Evolutionary conservation across 257 asterid genomes (phyloP).

Genomic region (Lycium barbarum): DNA sequence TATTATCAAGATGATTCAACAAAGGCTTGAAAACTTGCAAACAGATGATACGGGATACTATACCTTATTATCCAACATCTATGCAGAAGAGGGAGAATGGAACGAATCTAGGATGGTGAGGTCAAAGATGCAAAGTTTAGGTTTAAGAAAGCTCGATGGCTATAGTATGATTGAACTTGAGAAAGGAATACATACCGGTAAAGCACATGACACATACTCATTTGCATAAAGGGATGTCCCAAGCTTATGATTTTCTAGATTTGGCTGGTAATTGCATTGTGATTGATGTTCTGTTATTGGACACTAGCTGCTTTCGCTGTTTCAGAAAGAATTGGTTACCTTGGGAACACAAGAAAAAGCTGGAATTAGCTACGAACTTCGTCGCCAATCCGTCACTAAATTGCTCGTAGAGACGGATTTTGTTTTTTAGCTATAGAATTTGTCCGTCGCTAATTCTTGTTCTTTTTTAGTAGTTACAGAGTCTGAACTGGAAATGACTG

Average conservation of each 20-base stretch:
- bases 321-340: background rate
- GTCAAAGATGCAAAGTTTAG: constrained; percentile 58
- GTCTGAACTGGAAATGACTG: constrained; percentile 16
- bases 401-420: too few relatives aligned
- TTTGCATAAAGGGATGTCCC: background rate
- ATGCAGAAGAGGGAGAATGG: constrained; percentile 87
- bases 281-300: constrained; percentile 1
- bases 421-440: too few relatives aligned
- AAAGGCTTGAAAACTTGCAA: constrained; percentile 49
- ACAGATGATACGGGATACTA: constrained; percentile 81
- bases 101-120: constrained; percentile 53
- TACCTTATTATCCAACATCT: constrained; percentile 67
- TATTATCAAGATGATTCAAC: constrained; percentile 54
- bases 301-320: background rate
- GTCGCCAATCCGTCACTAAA: too few relatives aligned
- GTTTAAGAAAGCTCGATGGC: constrained; percentile 72
- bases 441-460: too few relatives aligned
- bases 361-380: too few relatives aligned
- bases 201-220: constrained; percentile 4
- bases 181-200: background rate
- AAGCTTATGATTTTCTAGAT: background rate
- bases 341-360: background rate
- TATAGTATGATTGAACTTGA: constrained; percentile 68
- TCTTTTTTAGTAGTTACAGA: background rate
- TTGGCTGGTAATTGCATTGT: background rate